Percentiles rank a stretch among this genome's conserved stretches.
These are phyloP conservation scores for Didymella sp. DNA, from an alignment of 2,329 filamentous ascomycete species.

Conservation along the genomic window DNA sequence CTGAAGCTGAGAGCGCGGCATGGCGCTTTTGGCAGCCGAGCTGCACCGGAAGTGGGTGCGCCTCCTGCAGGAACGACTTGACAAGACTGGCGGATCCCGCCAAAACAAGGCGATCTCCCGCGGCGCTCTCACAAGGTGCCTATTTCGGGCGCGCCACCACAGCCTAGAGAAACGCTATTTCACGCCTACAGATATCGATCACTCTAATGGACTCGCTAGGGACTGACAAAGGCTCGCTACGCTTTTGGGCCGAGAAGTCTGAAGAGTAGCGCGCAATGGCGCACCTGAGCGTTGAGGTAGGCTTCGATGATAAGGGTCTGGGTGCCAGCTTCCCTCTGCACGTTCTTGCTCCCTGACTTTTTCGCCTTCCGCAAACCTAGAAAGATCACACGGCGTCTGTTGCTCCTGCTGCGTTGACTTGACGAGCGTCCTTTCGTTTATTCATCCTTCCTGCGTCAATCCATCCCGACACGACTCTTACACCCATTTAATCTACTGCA, in stretches of 20 bases:
- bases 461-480: neutral
- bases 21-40: slow-evolving; percentile 13
- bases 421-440: slow-evolving; percentile 17
- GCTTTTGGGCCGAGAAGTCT: slow-evolving; percentile 5
- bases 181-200: slow-evolving; percentile 11
- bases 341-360: slow-evolving; percentile 5
- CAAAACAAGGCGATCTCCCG: slow-evolving; percentile 3
- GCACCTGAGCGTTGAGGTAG: slow-evolving; percentile 11
- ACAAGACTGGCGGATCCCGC: neutral
- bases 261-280: slow-evolving; percentile 15
- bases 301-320: slow-evolving; percentile 16
- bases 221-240: slow-evolving; percentile 3
- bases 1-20: slow-evolving; percentile 12
- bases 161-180: slow-evolving; percentile 10
- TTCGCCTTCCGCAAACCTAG: neutral
- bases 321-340: neutral
- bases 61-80: slow-evolving; percentile 8
- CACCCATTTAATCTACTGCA: neutral
- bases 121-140: slow-evolving; percentile 8
- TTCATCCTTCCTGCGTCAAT: neutral
- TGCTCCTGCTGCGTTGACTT: slow-evolving; percentile 17
- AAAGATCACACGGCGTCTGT: neutral
- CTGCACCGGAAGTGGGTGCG: slow-evolving; percentile 3
- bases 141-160: slow-evolving; percentile 15
- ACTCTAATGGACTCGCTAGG: neutral